Base-by-base conservation (phyloP, 1,284 basidiomycete genomes). In the Lentinula novae-zelandiae region DNA sequence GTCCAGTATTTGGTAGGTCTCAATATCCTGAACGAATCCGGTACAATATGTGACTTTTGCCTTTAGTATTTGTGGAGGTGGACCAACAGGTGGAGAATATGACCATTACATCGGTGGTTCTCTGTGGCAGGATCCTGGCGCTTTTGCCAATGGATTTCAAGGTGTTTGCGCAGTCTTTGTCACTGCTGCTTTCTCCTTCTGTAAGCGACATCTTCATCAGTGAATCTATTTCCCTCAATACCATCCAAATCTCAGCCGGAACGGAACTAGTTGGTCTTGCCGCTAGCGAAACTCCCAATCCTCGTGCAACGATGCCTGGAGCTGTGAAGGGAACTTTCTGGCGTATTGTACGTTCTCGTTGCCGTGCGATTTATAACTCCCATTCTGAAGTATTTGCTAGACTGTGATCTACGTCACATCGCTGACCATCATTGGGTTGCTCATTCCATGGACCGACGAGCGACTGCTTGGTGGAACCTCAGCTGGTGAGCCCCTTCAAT, bases 261-360 rank as follows among this genome's bases (percentile, higher is more conserved):
- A 89, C 87, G 40, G 87, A 91, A 69, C 82, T 90, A 56, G 82
- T 90, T 40, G 86, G 85, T 75, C 68, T 83, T 57, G 85, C 86
- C 39, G 86, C 85, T 1, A 82, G 76, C 58, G 83, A 85, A 69
- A 81, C 81, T 1, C 77, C 82, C 58, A 82, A 84, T 69, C 86
- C 87, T 4, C 78, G 81, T 64, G 75, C 76, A 64, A 82, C 82
- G 31, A 83, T 91, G 63, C 88, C 88, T 27, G 67, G 66, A 53
- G 78, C 78, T 50, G 76, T 79, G 38, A 79, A 79, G 70, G 76
- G 77, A 52, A 78, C 77, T 3, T 78, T 79, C 69, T 79, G 78
- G 78, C 76, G 77, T 68, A 75, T 79, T 54, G 76, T 78, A 64
- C 62, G 76, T 66, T 33, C 36, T 42, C 9, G 34, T 50, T 27